phyloP scores from a whole-genome alignment of 306 rosid genomes.

The Elaeagnus macrophylla region DNA sequence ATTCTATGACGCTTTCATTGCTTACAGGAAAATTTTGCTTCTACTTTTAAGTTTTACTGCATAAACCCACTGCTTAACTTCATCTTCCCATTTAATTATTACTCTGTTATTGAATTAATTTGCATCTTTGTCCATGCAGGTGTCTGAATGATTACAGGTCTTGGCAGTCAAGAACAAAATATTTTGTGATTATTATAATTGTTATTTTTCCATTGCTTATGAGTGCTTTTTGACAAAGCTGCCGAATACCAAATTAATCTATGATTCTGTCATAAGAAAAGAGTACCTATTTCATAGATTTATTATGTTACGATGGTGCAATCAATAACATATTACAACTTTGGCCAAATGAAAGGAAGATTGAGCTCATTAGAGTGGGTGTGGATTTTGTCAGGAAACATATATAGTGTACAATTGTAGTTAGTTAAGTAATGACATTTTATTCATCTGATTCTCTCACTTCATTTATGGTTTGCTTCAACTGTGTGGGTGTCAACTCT shows the following conservation, averaged over 20 bases:
- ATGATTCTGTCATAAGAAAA: conserved; percentile 16
- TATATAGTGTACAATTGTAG: conserved; percentile 31
- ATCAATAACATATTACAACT: conserved; percentile 7
- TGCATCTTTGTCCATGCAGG: conserved; percentile 40
- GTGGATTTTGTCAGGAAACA: conserved; percentile 29
- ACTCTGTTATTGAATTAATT: conserved; percentile 13
- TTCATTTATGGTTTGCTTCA: too few species aligned
- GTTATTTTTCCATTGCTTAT: conserved; percentile 17
- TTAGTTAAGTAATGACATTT: conserved; percentile 24
- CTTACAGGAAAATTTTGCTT: too few species aligned
- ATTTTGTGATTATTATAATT: conserved; percentile 9
- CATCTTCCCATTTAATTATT: neutral
- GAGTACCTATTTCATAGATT: conserved; percentile 10
- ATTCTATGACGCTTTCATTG: too few species aligned
- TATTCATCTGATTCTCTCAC: neutral
- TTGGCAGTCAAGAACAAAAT: conserved; percentile 19
- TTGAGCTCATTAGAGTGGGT: conserved; percentile 1
- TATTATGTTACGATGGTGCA: conserved; percentile 21
- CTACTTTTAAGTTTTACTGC: too few species aligned
- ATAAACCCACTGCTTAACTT: neutral
- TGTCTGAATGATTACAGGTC: conserved; percentile 44
- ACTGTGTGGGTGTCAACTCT: too few species aligned
- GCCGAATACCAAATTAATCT: conserved; percentile 23
- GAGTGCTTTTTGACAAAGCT: conserved; percentile 32
- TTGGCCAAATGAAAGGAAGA: conserved; percentile 1